These are phyloP conservation scores for Porphyrellus cyaneotinctus DNA, from an alignment of 768 basidiomycete species.

Conservation along the genomic window DNA sequence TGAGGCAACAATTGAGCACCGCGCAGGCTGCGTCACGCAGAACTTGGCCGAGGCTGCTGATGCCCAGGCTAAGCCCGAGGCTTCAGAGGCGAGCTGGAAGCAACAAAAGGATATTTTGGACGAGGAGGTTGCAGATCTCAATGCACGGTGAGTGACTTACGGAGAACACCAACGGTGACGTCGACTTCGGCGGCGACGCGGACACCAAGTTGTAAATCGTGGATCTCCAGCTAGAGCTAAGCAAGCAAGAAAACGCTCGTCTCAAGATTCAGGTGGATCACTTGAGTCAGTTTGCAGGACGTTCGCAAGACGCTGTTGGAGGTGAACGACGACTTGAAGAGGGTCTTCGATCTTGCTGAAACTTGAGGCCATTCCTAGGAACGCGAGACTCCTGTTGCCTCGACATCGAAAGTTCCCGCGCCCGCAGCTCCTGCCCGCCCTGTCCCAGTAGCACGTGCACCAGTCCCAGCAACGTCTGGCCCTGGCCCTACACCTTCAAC, in stretches of 20 bases:
- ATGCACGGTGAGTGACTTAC: conserved; percentile 50
- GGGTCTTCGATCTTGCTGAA: no score
- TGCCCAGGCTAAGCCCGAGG: conserved; percentile 63
- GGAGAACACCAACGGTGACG: conserved; percentile 38
- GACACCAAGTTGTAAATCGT: conserved; percentile 76
- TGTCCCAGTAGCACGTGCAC: background rate
- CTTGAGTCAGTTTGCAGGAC: conserved; percentile 65
- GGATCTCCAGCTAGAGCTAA: conserved; percentile 80
- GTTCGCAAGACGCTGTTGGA: conserved; percentile 66
- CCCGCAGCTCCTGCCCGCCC: conserved; percentile 13
- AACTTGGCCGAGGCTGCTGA: conserved; percentile 63
- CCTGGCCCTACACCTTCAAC: conserved; percentile 9
- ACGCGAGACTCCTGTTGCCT: conserved; percentile 47
- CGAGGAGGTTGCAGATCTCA: conserved; percentile 72
- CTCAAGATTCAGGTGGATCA: conserved; percentile 75
- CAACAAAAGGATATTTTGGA: conserved; percentile 73
- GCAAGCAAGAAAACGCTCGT: conserved; percentile 70
- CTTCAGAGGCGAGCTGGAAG: conserved; percentile 77
- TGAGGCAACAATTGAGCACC: conserved; percentile 59
- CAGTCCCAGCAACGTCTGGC: background rate
- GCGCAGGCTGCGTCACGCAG: conserved; percentile 56
- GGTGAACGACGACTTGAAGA: conserved; percentile 47
- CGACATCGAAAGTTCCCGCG: conserved; percentile 15
- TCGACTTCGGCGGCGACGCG: conserved; percentile 44
- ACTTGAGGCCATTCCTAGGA: conserved; percentile 52